phyloP scores from a whole-genome alignment of 805 yeast species.

The Lachancea fermentati region DNA sequence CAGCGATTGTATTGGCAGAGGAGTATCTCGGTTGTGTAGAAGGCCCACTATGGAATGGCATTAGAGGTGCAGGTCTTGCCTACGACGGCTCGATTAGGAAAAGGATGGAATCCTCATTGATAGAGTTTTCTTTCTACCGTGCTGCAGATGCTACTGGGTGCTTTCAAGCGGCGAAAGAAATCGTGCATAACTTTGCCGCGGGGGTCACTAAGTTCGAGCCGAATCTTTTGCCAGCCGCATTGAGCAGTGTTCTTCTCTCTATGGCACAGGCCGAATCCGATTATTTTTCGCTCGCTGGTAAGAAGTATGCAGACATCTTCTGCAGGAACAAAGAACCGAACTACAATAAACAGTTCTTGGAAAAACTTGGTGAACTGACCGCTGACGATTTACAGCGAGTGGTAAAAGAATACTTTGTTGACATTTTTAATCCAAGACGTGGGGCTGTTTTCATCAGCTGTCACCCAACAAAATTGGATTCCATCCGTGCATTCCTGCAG shows the following conservation, averaged over 20 bases:
- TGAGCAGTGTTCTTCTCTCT: constrained; percentile 66
- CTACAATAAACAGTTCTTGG: constrained; percentile 50
- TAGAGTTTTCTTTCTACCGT: constrained; percentile 65
- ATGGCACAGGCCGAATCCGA: constrained; percentile 68
- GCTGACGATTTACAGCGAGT: constrained; percentile 34
- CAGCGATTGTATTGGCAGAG: constrained; percentile 64
- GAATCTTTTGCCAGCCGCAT: constrained; percentile 61
- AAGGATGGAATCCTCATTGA: constrained; percentile 58
- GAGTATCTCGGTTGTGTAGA: constrained; percentile 81
- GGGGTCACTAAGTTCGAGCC: constrained; percentile 54
- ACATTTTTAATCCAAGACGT: constrained; percentile 51
- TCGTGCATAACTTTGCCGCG: constrained; percentile 53
- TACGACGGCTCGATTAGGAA: constrained; percentile 72
- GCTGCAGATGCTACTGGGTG: constrained; percentile 75
- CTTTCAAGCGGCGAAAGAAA: constrained; percentile 54
- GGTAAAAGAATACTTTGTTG: constrained; percentile 54
- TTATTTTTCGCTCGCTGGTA: constrained; percentile 55
- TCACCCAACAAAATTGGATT: constrained; percentile 57
- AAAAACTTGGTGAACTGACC: constrained; percentile 46
- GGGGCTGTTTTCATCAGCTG: constrained; percentile 67
- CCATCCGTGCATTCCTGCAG: constrained; percentile 42
- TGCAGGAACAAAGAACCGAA: constrained; percentile 67
- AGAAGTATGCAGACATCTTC: constrained; percentile 59
- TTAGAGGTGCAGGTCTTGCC: constrained; percentile 90
- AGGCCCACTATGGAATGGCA: constrained; percentile 96